Percentiles rank a stretch among this genome's conserved stretches.
Conservation (phyloP, 768 basidiomycete genomes). For the Xerocomellus amylosporus region DNA sequence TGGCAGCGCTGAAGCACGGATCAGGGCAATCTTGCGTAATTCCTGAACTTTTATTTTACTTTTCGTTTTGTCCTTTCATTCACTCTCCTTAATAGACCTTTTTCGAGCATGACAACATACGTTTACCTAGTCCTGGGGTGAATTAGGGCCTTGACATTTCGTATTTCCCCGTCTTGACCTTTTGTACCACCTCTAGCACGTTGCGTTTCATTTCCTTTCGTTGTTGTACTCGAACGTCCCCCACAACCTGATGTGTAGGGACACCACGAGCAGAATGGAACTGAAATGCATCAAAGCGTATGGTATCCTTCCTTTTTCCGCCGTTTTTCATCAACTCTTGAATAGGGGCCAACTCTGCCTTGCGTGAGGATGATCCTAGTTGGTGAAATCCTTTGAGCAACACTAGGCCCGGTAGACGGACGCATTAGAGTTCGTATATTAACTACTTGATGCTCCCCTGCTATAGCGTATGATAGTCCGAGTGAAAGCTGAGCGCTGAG, state of each 20-base stretch:
- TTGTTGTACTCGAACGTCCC: not conserved
- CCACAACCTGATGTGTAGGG: not conserved
- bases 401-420: not conserved
- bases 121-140: not conserved
- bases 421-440: not conserved
- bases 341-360: not conserved
- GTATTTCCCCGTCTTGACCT: not conserved
- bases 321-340: not conserved
- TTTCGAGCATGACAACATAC: conserved; percentile 1
- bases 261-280: not conserved
- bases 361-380: not conserved
- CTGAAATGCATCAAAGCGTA: not conserved
- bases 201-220: not conserved
- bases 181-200: not conserved
- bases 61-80: conserved; percentile 15
- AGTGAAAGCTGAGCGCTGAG: not conserved
- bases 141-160: not conserved
- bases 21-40: conserved; percentile 8
- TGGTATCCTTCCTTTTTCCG: not conserved
- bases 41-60: not conserved
- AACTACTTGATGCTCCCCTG: not conserved
- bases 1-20: conserved; percentile 21
- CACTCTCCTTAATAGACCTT: not conserved
- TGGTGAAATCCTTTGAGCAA: not conserved
- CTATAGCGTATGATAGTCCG: not conserved